Conservation (phyloP, 176 grass and related monocot genomes). For the Ensete glaucum region DNA sequence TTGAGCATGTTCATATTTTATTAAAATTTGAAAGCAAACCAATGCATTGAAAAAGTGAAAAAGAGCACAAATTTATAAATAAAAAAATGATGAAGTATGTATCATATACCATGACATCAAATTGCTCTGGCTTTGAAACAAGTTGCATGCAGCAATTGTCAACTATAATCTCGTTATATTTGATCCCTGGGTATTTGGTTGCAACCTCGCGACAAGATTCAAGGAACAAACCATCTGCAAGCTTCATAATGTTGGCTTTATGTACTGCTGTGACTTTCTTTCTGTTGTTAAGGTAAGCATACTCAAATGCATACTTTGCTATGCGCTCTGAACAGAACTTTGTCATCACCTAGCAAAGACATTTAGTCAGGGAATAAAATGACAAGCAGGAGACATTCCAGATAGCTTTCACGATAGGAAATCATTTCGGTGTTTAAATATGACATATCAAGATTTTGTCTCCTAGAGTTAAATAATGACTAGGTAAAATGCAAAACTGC, state of each 20-base stretch:
- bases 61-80: too few species aligned
- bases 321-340: slow-evolving; percentile 17
- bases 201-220: slow-evolving; percentile 15
- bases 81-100: neutral
- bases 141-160: slow-evolving; percentile 17
- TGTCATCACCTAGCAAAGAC: slow-evolving; percentile 10
- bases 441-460: neutral
- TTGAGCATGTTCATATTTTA: too few species aligned
- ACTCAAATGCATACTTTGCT: slow-evolving; percentile 14
- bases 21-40: too few species aligned
- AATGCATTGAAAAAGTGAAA: too few species aligned
- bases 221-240: slow-evolving; percentile 15
- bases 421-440: neutral
- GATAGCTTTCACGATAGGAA: neutral
- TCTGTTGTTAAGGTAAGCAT: slow-evolving; percentile 13
- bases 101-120: slow-evolving; percentile 11
- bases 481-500: too few species aligned
- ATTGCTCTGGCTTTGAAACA: slow-evolving; percentile 18
- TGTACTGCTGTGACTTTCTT: slow-evolving; percentile 13
- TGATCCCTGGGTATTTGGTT: slow-evolving; percentile 11
- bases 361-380: neutral
- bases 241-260: slow-evolving; percentile 20
- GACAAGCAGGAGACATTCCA: neutral
- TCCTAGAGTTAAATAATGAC: too few species aligned
- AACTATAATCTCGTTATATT: slow-evolving; percentile 19